Percentiles rank a stretch among this genome's conserved stretches.
phyloP scores from a whole-genome alignment of 2,329 filamentous ascomycete species.

The Pseudogymnoascus sp. region DNA sequence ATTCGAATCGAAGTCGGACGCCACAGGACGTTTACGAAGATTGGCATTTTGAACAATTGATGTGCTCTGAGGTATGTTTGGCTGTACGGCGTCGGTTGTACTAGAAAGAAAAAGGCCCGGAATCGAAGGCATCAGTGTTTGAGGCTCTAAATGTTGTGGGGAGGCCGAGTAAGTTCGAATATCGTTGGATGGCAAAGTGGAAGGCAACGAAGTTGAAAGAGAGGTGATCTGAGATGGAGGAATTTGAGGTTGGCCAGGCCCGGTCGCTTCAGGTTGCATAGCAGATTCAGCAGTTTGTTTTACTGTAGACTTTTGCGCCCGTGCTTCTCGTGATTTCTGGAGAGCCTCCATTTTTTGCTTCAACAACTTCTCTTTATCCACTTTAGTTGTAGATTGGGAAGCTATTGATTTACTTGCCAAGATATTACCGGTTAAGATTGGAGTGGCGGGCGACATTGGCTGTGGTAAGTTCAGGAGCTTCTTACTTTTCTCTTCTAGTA shows the following conservation, averaged over 20 bases:
- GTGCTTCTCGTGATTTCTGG: slow-evolving; percentile 45
- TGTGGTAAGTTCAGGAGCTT: slow-evolving; percentile 31
- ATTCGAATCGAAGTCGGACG: slow-evolving; percentile 61
- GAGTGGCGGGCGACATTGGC: neutral
- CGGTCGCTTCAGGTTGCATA: neutral
- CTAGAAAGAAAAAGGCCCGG: slow-evolving; percentile 31
- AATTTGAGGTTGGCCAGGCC: neutral
- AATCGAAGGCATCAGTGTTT: slow-evolving; percentile 20
- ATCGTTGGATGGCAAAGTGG: neutral
- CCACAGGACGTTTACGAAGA: slow-evolving; percentile 50
- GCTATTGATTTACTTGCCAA: slow-evolving; percentile 8
- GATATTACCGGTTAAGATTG: slow-evolving; percentile 13
- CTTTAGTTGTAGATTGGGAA: slow-evolving; percentile 31
- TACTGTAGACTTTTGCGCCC: slow-evolving; percentile 31
- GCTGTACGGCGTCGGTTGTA: neutral
- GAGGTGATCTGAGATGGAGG: neutral
- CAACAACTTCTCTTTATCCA: slow-evolving; percentile 63
- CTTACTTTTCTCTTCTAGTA: slow-evolving; percentile 63
- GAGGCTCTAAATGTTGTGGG: slow-evolving; percentile 9
- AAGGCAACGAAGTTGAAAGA: neutral
- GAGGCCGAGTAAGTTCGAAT: slow-evolving; percentile 5
- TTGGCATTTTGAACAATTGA: slow-evolving; percentile 6
- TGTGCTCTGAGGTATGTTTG: neutral
- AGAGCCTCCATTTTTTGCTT: slow-evolving; percentile 73
- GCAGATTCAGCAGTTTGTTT: slow-evolving; percentile 15